A percentile compares a stretch with the other conserved stretches of the same genome.
phyloP scores from a whole-genome alignment of 1,139 yeast genomes.

The Blastobotrys capitulatus region DNA sequence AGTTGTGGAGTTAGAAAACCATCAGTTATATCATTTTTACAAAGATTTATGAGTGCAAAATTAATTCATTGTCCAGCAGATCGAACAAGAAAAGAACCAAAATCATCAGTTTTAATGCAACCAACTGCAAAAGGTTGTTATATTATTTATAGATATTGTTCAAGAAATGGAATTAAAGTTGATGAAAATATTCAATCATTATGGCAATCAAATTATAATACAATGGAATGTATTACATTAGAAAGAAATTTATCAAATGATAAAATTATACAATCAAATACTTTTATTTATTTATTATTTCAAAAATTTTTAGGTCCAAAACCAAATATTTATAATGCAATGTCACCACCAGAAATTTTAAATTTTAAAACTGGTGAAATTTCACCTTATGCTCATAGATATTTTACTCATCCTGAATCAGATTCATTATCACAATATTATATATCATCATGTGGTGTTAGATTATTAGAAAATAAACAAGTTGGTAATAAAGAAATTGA shows the following conservation, averaged over 20 bases:
- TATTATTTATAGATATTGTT: constrained; percentile 55
- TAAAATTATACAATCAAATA: constrained; percentile 44
- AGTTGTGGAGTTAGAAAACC: constrained; percentile 53
- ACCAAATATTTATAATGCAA: constrained; percentile 69
- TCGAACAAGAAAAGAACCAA: constrained; percentile 33
- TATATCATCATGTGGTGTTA: constrained; percentile 58
- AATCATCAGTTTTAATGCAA: constrained; percentile 41
- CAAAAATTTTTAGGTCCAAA: constrained; percentile 54
- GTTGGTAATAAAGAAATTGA: constrained; percentile 28
- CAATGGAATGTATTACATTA: constrained; percentile 65
- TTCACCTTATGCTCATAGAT: constrained; percentile 73
- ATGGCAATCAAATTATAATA: constrained; percentile 53
- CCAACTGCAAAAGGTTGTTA: constrained; percentile 93
- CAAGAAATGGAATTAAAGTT: constrained; percentile 44
- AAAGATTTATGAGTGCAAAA: constrained; percentile 57
- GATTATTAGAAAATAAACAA: constrained; percentile 47
- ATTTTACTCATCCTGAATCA: constrained; percentile 84
- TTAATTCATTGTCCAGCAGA: constrained; percentile 74
- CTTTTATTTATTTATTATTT: constrained; percentile 62
- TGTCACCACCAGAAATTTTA: constrained; percentile 10
- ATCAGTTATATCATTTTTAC: constrained; percentile 44
- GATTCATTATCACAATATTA: constrained; percentile 78
- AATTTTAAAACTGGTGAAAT: constrained; percentile 22
- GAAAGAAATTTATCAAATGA: constrained; percentile 63
- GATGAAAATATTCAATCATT: background rate